Evolutionary conservation across 2,329 filamentous ascomycete genomes (phyloP).

Genomic region (Ophiostoma sp.): DNA sequence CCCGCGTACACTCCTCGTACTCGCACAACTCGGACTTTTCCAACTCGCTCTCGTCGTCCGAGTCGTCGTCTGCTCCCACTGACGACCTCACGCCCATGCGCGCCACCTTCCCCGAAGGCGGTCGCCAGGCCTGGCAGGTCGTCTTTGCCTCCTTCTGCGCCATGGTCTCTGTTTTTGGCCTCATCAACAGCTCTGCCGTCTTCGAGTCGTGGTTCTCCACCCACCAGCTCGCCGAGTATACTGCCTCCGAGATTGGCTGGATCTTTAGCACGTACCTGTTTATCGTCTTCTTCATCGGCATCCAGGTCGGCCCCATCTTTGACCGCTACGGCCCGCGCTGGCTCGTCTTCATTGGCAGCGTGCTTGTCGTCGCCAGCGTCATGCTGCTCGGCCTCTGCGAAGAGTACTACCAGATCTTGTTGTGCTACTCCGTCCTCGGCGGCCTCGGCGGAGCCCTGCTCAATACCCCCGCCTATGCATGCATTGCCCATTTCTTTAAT

Average conservation of each 20-base stretch:
- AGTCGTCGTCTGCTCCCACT: constrained; percentile 9
- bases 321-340: constrained; percentile 66
- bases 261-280: constrained; percentile 80
- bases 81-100: constrained; percentile 21
- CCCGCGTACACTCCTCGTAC: background rate
- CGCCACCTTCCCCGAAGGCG: constrained; percentile 66
- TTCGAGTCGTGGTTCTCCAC: constrained; percentile 71
- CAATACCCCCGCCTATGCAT: constrained; percentile 70
- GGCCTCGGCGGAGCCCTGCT: constrained; percentile 69
- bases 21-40: constrained; percentile 16
- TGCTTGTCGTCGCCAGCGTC: constrained; percentile 56
- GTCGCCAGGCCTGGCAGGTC: constrained; percentile 65
- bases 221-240: constrained; percentile 65
- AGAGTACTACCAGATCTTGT: constrained; percentile 73
- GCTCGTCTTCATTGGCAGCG: constrained; percentile 60
- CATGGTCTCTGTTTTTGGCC: constrained; percentile 63
- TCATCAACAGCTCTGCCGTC: constrained; percentile 69
- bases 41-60: background rate
- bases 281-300: constrained; percentile 72
- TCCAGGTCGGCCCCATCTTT: constrained; percentile 78
- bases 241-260: constrained; percentile 70
- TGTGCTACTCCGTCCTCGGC: constrained; percentile 68
- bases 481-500: constrained; percentile 75
- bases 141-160: constrained; percentile 72
- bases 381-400: constrained; percentile 65